Percentiles rank a stretch among this genome's conserved stretches.
These are phyloP conservation scores for Paraurostyla sp. DNA, from an alignment of 73 alveolate species.

Conservation along the genomic window DNA sequence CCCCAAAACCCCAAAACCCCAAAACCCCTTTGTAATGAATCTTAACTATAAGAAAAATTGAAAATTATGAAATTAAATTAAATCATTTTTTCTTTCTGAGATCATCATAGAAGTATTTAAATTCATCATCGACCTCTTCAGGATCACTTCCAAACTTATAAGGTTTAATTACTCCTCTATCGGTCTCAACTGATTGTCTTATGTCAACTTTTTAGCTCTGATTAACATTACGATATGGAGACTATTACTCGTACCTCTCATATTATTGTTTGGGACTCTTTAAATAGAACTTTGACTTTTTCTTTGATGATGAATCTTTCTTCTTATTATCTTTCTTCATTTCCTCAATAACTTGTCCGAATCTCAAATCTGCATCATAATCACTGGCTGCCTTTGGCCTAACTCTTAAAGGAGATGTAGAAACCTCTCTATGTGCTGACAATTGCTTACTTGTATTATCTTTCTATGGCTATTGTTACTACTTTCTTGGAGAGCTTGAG, in stretches of 20 bases:
- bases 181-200: neutral
- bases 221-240: too few relatives aligned
- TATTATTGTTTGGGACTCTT: neutral
- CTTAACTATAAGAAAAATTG: neutral
- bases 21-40: too few relatives aligned
- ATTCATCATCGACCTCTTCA: slow-evolving; percentile 10
- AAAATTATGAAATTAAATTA: neutral
- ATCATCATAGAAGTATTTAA: slow-evolving; percentile 18
- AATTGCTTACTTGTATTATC: neutral
- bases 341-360: neutral
- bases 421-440: neutral
- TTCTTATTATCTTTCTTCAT: neutral
- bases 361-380: neutral
- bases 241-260: neutral
- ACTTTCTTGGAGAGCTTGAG: slow-evolving; percentile 17
- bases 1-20: too few relatives aligned
- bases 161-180: neutral
- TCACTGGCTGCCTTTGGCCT: slow-evolving; percentile 47
- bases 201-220: neutral
- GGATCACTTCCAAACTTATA: neutral
- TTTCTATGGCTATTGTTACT: neutral
- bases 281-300: neutral
- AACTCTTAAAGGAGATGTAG: slow-evolving; percentile 33
- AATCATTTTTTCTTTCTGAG: neutral
- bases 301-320: slow-evolving; percentile 1